A percentile compares a stretch with the other conserved stretches of the same genome.
These are phyloP conservation scores for Berkeleyomyces rouxiae DNA, from an alignment of 2,329 filamentous ascomycete genomes.

Conservation along the genomic window DNA sequence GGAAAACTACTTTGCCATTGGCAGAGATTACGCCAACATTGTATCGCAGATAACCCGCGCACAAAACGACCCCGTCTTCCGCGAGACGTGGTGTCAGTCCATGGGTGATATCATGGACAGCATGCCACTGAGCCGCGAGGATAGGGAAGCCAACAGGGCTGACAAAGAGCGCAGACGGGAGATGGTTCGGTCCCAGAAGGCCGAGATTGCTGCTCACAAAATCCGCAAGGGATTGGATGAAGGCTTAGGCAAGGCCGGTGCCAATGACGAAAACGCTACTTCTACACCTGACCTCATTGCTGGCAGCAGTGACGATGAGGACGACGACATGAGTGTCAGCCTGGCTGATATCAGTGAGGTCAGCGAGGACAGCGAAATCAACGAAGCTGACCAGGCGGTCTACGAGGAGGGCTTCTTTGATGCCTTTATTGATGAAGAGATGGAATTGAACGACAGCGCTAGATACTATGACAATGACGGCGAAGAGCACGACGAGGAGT, in stretches of 20 bases:
- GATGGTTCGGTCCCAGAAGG: background rate
- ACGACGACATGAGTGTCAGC: background rate
- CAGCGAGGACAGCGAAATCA: background rate
- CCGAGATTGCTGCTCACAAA: background rate
- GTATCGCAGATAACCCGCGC: background rate
- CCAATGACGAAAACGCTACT: background rate
- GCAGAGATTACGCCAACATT: background rate
- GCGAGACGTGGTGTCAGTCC: background rate
- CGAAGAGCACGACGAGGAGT: background rate
- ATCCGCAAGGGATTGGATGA: too few relatives aligned
- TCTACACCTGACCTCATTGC: background rate
- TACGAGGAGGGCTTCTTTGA: background rate
- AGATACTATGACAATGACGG: background rate
- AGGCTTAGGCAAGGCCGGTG: background rate
- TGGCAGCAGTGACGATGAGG: background rate
- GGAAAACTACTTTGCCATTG: background rate
- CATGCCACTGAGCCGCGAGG: background rate
- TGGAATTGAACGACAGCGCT: conserved; percentile 4
- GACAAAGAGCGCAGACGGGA: background rate
- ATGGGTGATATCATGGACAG: conserved; percentile 1
- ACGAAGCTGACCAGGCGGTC: background rate
- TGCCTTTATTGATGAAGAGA: conserved; percentile 1
- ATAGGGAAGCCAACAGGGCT: background rate
- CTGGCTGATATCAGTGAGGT: background rate
- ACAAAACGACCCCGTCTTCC: background rate